Evolutionary conservation across 179 eudicot species (phyloP).

Genomic region (Beta macrorhiza): DNA sequence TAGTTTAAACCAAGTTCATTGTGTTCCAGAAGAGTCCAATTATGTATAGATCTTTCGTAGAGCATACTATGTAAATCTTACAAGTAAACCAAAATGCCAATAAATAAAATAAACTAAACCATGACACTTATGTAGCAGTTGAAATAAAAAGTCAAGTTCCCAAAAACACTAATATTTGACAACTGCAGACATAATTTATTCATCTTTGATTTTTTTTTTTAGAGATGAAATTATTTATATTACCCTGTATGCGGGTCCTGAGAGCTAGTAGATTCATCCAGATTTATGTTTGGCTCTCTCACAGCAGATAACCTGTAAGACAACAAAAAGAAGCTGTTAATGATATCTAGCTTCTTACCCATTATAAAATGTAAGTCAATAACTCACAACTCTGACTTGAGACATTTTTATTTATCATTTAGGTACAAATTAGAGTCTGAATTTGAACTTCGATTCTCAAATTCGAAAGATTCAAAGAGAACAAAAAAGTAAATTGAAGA

Average conservation of each 20-base stretch:
- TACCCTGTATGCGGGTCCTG: conserved; percentile 30
- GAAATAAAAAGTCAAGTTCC: not conserved
- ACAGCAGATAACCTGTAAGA: conserved; percentile 19
- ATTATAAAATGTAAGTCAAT: not conserved
- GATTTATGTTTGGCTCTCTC: conserved; percentile 23
- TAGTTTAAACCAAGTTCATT: not conserved
- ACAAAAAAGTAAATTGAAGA: not conserved
- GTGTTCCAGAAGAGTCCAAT: not conserved
- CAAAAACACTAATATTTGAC: not conserved
- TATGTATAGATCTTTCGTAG: not conserved
- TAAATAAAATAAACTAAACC: not conserved
- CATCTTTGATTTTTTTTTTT: not conserved
- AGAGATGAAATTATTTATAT: not conserved
- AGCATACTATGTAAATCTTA: not conserved
- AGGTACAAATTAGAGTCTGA: not conserved
- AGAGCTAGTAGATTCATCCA: conserved; percentile 15
- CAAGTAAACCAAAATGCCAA: not conserved
- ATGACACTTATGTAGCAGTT: not conserved
- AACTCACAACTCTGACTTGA: not conserved
- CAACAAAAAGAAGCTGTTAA: not conserved
- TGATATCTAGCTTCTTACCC: not conserved
- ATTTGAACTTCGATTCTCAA: not conserved
- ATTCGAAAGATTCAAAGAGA: not conserved
- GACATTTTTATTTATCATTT: not conserved
- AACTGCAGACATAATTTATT: not conserved